Evolutionary conservation across 2,329 filamentous ascomycete species (phyloP), one percentile per base, ranked within the genome.

Genomic region (Fusarium pseudonygamai): DNA sequence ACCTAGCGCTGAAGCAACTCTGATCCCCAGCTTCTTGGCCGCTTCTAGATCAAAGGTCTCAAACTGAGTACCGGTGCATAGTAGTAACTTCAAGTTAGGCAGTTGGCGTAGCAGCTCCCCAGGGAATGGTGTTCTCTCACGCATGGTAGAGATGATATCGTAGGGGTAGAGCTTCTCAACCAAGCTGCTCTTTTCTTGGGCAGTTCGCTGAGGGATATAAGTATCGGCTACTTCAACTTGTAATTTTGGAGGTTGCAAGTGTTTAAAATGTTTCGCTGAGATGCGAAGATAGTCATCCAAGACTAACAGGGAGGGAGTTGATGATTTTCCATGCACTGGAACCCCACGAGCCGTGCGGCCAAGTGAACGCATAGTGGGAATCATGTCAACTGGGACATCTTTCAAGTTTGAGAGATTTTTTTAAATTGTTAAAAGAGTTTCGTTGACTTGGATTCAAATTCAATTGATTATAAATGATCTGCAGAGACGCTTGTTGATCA

Each of bases 391-490:
- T 22, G 10, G 34, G 6, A n/a, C 3, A 7, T 24, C 5, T n/a
- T 26, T 10, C 0, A 6, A 28, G 2, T 11, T 2, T 4, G 6
- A 6, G 14, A 10, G 24, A 2, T 22, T 28, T 1, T 10, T 6
- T n/a, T 1, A 9, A 7, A n/a, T 5, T n/a, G 7, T 10, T 7
- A 5, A 13, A 13, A 10, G 4, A 28, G 11, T 4, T 39, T 18
- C 1, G 2, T 13, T 53, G 18, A 39, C 13, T 28, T 13, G 0
- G 10, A 53, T 14, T 26, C 0, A 18, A 28, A 7, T 39, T 4
- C 9, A 11, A 12, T 40, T 40, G 11, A 30, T 39, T n/a, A n/a
- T 28, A 18, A 18, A 40, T 39, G 20, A 40, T 28, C 20, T 18
- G 32, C 49, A 15, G 16, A 20, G 6, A 26, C 13, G 15, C 15